These are phyloP conservation scores for Candida coleopterorum DNA, from an alignment of 805 yeast genomes.

Conservation along the genomic window DNA sequence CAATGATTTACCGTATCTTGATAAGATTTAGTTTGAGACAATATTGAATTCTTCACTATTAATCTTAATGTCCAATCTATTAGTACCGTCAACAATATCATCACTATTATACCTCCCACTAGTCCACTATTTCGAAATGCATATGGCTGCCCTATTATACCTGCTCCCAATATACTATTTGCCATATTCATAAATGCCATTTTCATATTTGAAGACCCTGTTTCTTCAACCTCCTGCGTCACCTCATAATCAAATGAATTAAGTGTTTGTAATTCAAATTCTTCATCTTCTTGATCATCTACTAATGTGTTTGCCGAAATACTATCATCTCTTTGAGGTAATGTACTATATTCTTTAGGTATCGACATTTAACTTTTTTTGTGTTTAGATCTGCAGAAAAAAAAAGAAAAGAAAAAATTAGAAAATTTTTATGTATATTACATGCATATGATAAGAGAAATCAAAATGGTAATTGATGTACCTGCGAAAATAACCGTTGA, in stretches of 20 bases:
- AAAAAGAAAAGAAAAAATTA: not conserved
- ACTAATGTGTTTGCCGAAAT: not conserved
- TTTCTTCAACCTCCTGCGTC: constrained; percentile 12
- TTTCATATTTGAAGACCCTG: constrained; percentile 44
- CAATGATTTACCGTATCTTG: constrained; percentile 82
- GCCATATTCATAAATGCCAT: constrained; percentile 98
- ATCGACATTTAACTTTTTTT: constrained; percentile 1
- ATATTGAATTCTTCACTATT: constrained; percentile 75
- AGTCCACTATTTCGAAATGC: constrained; percentile 82
- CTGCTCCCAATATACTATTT: constrained; percentile 91
- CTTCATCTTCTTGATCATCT: constrained; percentile 9
- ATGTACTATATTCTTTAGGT: constrained; percentile 4
- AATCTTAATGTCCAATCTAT: constrained; percentile 86
- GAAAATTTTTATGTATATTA: not conserved
- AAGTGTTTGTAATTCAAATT: constrained; percentile 17
- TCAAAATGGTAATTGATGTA: not conserved
- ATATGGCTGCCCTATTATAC: constrained; percentile 90
- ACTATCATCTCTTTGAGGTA: constrained; percentile 1
- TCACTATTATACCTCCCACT: constrained; percentile 61
- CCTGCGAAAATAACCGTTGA: not conserved
- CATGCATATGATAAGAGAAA: not conserved
- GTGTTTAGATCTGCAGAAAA: not conserved
- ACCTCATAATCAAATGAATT: constrained; percentile 15
- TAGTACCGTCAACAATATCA: constrained; percentile 56
- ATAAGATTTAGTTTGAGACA: constrained; percentile 71